Base-by-base conservation (phyloP, 192 early-diverging fungal genomes). In the Backusella parvicylindrica region DNA sequence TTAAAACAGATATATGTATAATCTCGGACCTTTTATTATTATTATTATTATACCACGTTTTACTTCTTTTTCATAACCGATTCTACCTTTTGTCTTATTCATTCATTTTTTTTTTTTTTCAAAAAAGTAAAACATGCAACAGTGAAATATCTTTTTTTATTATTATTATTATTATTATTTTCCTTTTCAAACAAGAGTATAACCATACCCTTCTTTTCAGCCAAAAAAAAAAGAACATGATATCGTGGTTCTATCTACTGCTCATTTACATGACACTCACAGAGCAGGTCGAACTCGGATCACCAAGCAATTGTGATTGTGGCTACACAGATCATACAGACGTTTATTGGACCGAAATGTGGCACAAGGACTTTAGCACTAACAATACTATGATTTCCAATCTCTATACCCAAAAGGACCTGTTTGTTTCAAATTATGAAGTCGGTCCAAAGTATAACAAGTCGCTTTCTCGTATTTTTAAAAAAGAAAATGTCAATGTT, bases 371-470 rank as follows among this genome's bases (percentile, higher is more conserved):
- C 33, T 78, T 73, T 73, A 3, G 28, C 2, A 70, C 43, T n/a
- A 47, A n/a, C 43, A 47, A 47, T n/a, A 18, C 16, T 15, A 38
- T 1, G n/a, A 63, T 60, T 15, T 16, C 50, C 1, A 72, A n/a
- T 37, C 4, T 70, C 7, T 53, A 49, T 30, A 53, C 70, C 15
- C 56, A 78, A 13, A 26, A 68, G 4, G 66, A 70, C 7, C 47
- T 73, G 0, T 73, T 73, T 66, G n/a, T 74, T 64, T 60, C 73
- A 8, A 70, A 67, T 43, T 75, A 79, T 47, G 33, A 68, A 3
- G 41, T 79, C 12, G 63, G 40, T 0, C 43, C 78, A 23, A 79
- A 71, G 32, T 75, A 47, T 18, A 31, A 69, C n/a, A 41, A 49
- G 18, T 43, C 68, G 0, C 53, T 26, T 37, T 12, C 64, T 6